phyloP scores from a whole-genome alignment of 306 rosid genomes.

The Rubus parviflorus region DNA sequence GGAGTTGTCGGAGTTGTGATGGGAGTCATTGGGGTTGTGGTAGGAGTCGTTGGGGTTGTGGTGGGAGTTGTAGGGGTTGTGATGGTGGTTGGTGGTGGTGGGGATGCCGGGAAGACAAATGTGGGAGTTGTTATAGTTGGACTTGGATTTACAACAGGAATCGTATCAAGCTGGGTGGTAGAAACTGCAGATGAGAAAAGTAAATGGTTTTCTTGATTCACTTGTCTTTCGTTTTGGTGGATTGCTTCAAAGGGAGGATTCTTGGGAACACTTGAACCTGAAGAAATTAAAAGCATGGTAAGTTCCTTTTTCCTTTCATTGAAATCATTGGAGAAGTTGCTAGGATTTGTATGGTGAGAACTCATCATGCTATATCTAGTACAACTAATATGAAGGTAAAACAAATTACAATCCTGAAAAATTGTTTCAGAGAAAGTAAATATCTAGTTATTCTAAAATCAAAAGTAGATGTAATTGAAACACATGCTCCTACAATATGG shows the following conservation, averaged over 20 bases:
- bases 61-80: background rate
- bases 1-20: conserved; percentile 17
- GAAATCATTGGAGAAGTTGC: background rate
- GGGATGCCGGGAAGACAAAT: background rate
- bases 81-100: conserved; percentile 28
- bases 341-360: background rate
- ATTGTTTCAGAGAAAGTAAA: background rate
- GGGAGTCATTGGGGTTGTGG: conserved; percentile 19
- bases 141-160: conserved; percentile 75
- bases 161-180: conserved; percentile 43
- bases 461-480: background rate
- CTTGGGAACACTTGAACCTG: conserved; percentile 59
- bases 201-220: conserved; percentile 43
- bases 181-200: conserved; percentile 47
- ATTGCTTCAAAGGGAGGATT: conserved; percentile 40
- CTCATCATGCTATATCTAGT: background rate
- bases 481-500: background rate
- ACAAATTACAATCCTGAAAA: background rate
- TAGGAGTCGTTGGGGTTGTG: background rate
- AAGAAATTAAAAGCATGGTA: conserved; percentile 30
- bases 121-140: conserved; percentile 46
- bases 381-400: background rate
- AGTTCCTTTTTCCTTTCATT: conserved; percentile 11
- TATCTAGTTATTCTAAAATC: background rate
- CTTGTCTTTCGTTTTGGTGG: conserved; percentile 19